These are phyloP conservation scores for Boletus tomentosulus DNA, from an alignment of 768 basidiomycete genomes.

Conservation along the genomic window DNA sequence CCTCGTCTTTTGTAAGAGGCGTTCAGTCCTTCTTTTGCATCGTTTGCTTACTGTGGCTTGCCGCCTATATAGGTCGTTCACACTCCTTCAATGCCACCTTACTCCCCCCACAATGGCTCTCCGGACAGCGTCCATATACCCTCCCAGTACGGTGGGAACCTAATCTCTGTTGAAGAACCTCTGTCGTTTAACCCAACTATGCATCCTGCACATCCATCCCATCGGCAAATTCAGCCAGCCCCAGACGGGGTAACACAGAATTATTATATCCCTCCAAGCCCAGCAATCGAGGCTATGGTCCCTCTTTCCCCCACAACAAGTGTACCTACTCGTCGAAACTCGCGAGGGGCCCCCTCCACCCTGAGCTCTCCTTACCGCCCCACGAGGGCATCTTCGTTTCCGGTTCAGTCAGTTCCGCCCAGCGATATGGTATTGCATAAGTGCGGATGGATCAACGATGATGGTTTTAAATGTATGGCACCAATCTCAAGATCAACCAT, in stretches of 20 bases:
- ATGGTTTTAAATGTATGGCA: constrained; percentile 7
- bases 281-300: not conserved
- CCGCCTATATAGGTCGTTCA: not conserved
- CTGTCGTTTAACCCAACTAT: not conserved
- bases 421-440: not conserved
- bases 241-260: not conserved
- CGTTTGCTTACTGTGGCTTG: not conserved
- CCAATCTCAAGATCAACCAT: not conserved
- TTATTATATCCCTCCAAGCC: not conserved
- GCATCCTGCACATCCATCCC: not conserved
- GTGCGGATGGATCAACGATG: constrained; percentile 7
- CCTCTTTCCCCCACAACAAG: too few species aligned
- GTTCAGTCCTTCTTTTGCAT: too few species aligned
- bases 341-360: not conserved
- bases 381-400: not conserved
- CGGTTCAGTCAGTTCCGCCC: not conserved
- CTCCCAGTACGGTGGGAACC: not conserved
- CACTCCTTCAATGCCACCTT: not conserved
- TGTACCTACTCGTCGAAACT: not conserved
- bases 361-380: not conserved
- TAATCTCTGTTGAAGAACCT: not conserved
- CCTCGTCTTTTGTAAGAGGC: not conserved
- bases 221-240: not conserved
- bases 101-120: too few species aligned
- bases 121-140: not conserved